A percentile compares a stretch with the other conserved stretches of the same genome.
These are phyloP conservation scores for Solidago caesia DNA, from an alignment of 129 eudicot genomes.

Conservation along the genomic window DNA sequence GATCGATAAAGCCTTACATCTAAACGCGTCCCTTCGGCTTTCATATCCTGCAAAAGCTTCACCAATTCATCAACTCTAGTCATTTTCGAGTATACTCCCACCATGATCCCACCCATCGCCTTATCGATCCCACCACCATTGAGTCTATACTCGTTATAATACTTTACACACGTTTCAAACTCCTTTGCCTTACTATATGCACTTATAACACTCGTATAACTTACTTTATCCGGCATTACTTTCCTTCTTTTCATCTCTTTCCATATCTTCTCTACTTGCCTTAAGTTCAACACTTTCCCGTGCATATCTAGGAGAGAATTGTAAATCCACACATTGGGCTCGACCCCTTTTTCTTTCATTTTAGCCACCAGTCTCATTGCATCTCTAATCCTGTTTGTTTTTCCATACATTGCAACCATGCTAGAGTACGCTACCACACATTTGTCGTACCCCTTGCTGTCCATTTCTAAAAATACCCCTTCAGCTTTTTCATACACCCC, in stretches of 20 bases:
- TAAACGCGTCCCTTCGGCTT: constrained; percentile 56
- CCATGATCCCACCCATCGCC: constrained; percentile 96
- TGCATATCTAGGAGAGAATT: constrained; percentile 77
- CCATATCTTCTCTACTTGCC: constrained; percentile 83
- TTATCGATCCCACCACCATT: constrained; percentile 66
- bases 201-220: constrained; percentile 76
- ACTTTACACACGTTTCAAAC: constrained; percentile 51
- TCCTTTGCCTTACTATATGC: constrained; percentile 73
- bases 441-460: constrained; percentile 52
- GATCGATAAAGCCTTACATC: constrained; percentile 75
- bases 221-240: constrained; percentile 62
- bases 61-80: constrained; percentile 66
- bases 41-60: constrained; percentile 81
- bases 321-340: constrained; percentile 91
- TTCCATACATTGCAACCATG: constrained; percentile 88
- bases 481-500: constrained; percentile 71
- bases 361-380: constrained; percentile 80
- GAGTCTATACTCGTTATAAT: constrained; percentile 55
- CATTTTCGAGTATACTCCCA: constrained; percentile 73
- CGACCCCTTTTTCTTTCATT: constrained; percentile 82
- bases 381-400: constrained; percentile 57
- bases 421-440: constrained; percentile 92
- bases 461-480: constrained; percentile 66
- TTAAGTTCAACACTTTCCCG: constrained; percentile 61
- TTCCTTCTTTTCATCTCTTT: constrained; percentile 91